These are phyloP conservation scores for Ophiocordyceps robertsii DNA, from an alignment of 2,329 filamentous ascomycete genomes.

Conservation along the genomic window DNA sequence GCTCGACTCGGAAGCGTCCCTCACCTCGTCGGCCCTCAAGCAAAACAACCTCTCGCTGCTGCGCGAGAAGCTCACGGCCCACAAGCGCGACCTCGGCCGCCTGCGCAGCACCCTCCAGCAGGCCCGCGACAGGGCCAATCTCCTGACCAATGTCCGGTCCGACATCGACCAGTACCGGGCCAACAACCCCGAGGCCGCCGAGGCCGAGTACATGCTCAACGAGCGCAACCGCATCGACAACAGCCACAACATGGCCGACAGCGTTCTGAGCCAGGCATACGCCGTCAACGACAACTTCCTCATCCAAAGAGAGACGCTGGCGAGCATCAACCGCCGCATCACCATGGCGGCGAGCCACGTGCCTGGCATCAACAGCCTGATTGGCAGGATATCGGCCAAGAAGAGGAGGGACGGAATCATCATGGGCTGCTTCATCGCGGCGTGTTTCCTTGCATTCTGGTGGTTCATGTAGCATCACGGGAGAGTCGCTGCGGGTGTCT, in stretches of 20 bases:
- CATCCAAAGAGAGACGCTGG: slow-evolving; percentile 74
- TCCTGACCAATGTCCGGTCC: slow-evolving; percentile 78
- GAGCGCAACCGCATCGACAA: slow-evolving; percentile 78
- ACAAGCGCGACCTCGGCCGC: slow-evolving; percentile 68
- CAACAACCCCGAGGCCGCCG: slow-evolving; percentile 66
- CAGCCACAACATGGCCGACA: slow-evolving; percentile 80
- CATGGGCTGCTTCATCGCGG: slow-evolving; percentile 77
- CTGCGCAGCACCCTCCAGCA: slow-evolving; percentile 62
- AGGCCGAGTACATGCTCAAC: slow-evolving; percentile 94
- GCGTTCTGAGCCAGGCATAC: slow-evolving; percentile 87
- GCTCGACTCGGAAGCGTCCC: slow-evolving; percentile 79
- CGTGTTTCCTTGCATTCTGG: slow-evolving; percentile 80
- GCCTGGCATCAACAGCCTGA: slow-evolving; percentile 83
- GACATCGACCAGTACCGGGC: slow-evolving; percentile 85
- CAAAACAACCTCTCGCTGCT: slow-evolving; percentile 90
- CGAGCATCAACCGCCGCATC: slow-evolving; percentile 82
- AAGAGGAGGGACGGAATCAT: slow-evolving; percentile 93
- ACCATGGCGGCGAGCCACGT: slow-evolving; percentile 81
- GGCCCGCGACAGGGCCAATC: slow-evolving; percentile 74
- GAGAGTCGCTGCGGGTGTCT: no score
- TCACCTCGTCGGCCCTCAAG: slow-evolving; percentile 86
- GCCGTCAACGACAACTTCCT: slow-evolving; percentile 88
- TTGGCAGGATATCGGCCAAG: slow-evolving; percentile 84
- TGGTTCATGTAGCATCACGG: slow-evolving; percentile 49
- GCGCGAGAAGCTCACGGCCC: slow-evolving; percentile 77